A percentile compares a stretch with the other conserved stretches of the same genome.
phyloP scores from a whole-genome alignment of 176 grass and related monocot species.

The Raddia distichophylla region DNA sequence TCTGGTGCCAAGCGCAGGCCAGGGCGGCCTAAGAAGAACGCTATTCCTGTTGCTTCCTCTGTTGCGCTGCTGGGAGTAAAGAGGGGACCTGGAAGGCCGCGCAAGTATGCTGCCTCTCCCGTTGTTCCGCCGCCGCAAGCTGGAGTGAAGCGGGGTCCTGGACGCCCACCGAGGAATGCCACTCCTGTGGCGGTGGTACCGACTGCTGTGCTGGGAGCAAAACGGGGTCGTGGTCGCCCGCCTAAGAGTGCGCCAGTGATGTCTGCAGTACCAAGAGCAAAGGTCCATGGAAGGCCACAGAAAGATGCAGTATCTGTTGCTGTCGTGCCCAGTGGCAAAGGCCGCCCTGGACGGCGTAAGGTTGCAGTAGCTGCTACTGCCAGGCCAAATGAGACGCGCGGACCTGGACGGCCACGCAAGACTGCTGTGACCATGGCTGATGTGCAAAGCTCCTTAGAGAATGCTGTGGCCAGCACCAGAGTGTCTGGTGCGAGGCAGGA shows the following conservation, averaged over 20 bases:
- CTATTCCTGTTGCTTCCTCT: not conserved
- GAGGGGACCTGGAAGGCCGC: conserved; percentile 12
- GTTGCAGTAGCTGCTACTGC: not conserved
- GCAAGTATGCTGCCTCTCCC: not conserved
- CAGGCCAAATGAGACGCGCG: too few species aligned
- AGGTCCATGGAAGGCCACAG: not conserved
- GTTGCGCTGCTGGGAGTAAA: not conserved
- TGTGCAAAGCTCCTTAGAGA: not conserved
- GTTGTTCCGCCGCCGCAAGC: not conserved
- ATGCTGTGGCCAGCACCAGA: not conserved
- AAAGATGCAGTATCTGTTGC: not conserved
- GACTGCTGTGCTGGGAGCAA: not conserved
- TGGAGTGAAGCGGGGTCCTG: not conserved
- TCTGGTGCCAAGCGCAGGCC: conserved; percentile 14
- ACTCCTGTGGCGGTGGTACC: not conserved
- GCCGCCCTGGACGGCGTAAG: not conserved
- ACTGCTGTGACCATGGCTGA: not conserved
- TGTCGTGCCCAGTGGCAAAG: not conserved
- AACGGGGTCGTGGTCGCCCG: conserved; percentile 33
- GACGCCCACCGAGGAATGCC: conserved; percentile 6
- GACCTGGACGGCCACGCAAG: conserved; percentile 18
- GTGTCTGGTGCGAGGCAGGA: conserved; percentile 19
- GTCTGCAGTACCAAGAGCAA: not conserved
- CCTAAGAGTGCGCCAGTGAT: not conserved
- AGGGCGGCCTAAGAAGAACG: conserved; percentile 27